phyloP scores from a whole-genome alignment of 495 filamentous ascomycete genomes.

The Filosporella fistucella region DNA sequence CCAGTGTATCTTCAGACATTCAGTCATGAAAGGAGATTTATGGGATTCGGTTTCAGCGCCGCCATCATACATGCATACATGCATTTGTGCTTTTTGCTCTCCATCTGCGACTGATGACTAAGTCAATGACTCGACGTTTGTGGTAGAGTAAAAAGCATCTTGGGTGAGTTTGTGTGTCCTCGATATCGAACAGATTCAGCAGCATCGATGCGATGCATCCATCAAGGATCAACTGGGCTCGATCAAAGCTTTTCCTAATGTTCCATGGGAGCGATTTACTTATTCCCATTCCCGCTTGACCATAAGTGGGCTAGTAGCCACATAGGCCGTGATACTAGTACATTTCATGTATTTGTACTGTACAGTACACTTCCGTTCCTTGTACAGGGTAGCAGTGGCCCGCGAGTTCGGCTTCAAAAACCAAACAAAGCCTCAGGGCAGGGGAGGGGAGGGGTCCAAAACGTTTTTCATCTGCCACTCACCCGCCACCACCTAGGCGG shows the following conservation, averaged over 20 bases:
- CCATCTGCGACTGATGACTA: constrained; percentile 3
- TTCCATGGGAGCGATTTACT: too few relatives aligned
- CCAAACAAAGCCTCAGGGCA: constrained; percentile 13
- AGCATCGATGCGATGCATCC: constrained; percentile 7
- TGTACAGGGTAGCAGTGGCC: too few relatives aligned
- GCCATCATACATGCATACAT: not conserved
- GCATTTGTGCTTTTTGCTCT: constrained; percentile 10
- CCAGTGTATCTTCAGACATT: too few relatives aligned
- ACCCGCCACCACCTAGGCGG: not conserved
- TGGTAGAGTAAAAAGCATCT: constrained; percentile 3
- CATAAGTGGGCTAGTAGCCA: too few relatives aligned
- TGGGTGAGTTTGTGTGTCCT: not conserved
- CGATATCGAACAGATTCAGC: constrained; percentile 10
- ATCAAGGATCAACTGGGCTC: not conserved
- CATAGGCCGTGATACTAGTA: too few relatives aligned
- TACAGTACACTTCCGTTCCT: too few relatives aligned
- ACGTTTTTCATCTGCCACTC: constrained; percentile 17
- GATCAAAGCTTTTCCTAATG: too few relatives aligned
- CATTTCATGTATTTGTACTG: too few relatives aligned
- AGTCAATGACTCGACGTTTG: constrained; percentile 17
- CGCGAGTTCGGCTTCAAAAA: constrained; percentile 13
- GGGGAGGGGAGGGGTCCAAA: constrained; percentile 16
- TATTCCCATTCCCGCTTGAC: too few relatives aligned
- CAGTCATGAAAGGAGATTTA: too few relatives aligned
- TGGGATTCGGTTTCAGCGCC: constrained; percentile 10